Base-by-base conservation (phyloP, 805 yeast species). In the Lipomyces orientalis region DNA sequence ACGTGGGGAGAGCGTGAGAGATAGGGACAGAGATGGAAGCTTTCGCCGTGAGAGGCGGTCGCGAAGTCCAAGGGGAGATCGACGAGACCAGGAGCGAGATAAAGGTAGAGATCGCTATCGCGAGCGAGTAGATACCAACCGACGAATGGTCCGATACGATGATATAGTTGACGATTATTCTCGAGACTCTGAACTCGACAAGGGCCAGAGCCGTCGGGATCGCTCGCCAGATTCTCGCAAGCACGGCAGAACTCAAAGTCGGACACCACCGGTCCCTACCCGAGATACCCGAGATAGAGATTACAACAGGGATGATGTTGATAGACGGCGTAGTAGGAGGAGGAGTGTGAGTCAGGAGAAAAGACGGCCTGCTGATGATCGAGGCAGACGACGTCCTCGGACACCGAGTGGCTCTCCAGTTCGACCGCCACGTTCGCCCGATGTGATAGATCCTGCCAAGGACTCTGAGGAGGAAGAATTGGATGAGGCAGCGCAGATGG, bases 401-500 rank as follows among this genome's bases (percentile, higher is more conserved):
- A 58, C 67, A 4, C 62, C 61, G 6, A 64, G 66, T 34, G 63
- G 46, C n/a, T 58, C 64, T 8, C 51, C 55, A 14, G 19, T 57
- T 61, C 61, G 58, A 51, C 57, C 51, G 39, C 65, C 34, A 49
- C 68, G 46, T 9, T 60, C 58, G 33, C 62, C 58, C 19, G 67
- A 61, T 54, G 64, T 12, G 31, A 61, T 35, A 56, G 62, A 9
- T 22, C 60, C 22, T 58, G 72, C 54, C 59, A 66, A 35, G 60
- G 67, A 46, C 62, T 62, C 56, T 54, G 70, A 63, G 14, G 67
- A 33, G 51, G 71, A 61, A 35, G 74, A 62, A 34, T 64, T 46
- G 16, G 73, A 69, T 19, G 72, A 63, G 2, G 37, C 51, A 35
- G 76, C 74, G 7, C 73, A 69, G 31, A 74, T 79, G 76, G 76